These are phyloP conservation scores for Vigna mungo DNA, from an alignment of 306 rosid genomes.

Conservation along the genomic window DNA sequence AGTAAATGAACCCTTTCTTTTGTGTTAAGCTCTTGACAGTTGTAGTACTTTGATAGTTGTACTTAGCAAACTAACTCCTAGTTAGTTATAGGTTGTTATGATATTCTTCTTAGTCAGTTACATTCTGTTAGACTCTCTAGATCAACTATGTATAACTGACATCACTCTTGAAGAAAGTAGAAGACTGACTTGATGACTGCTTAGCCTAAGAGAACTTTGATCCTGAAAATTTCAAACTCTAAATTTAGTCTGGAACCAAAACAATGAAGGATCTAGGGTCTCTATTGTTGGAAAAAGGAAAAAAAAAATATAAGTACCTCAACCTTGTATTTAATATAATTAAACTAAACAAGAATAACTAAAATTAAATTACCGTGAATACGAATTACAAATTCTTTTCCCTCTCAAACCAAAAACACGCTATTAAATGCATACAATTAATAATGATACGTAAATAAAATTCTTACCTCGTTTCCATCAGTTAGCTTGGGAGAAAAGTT, in stretches of 20 bases:
- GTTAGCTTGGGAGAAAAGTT: conserved; percentile 52
- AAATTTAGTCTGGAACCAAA: conserved; percentile 40
- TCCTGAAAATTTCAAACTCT: conserved; percentile 62
- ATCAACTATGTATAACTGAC: no score
- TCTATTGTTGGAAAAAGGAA: not conserved
- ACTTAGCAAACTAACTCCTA: no score
- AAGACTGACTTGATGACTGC: conserved; percentile 92
- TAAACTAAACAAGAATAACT: conserved; percentile 33
- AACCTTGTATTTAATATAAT: not conserved
- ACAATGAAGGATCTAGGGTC: conserved; percentile 17
- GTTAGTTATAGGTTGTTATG: no score
- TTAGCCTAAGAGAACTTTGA: conserved; percentile 80
- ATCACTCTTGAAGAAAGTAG: conserved; percentile 68
- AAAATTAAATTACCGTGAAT: conserved; percentile 30
- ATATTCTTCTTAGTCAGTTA: no score
- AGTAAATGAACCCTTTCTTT: no score
- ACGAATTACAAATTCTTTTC: not conserved
- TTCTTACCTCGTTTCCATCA: conserved; percentile 65
- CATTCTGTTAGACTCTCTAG: no score
- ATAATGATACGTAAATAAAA: conserved; percentile 32
- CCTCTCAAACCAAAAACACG: conserved; percentile 8
- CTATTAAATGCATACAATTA: conserved; percentile 22
- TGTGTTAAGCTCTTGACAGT: no score
- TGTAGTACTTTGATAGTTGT: no score
- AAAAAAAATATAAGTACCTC: conserved; percentile 26